Percentiles rank a stretch among this genome's conserved stretches.
These are phyloP conservation scores for Stephania japonica DNA, from an alignment of 164 flowering plant species.

Conservation along the genomic window DNA sequence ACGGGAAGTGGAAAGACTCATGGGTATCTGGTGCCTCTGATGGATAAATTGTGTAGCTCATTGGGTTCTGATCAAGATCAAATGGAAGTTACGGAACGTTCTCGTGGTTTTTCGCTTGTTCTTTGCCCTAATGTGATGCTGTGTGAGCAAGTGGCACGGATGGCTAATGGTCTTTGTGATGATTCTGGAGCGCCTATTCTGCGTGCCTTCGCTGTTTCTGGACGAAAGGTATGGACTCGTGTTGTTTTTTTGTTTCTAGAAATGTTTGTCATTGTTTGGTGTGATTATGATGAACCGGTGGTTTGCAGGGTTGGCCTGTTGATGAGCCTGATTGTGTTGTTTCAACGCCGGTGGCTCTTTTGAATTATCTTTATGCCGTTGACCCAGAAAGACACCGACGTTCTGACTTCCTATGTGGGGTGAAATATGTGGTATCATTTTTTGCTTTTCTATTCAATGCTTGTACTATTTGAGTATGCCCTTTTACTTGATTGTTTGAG, in stretches of 20 bases:
- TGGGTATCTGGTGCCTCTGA: constrained; percentile 73
- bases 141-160: constrained; percentile 89
- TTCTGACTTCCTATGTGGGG: constrained; percentile 52
- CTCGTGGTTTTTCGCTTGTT: constrained; percentile 45
- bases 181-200: constrained; percentile 66
- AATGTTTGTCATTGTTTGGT: background rate
- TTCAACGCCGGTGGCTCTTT: constrained; percentile 89
- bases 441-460: background rate
- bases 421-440: constrained; percentile 75
- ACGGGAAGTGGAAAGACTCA: constrained; percentile 99
- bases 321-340: constrained; percentile 68
- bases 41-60: constrained; percentile 38
- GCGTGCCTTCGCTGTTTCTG: constrained; percentile 63
- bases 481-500: background rate
- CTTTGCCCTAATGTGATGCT: constrained; percentile 94
- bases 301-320: constrained; percentile 86
- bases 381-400: constrained; percentile 60
- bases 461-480: background rate
- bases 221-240: constrained; percentile 53
- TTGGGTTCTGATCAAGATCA: constrained; percentile 18
- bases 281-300: background rate
- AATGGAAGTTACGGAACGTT: background rate
- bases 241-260: background rate
- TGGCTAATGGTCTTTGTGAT: constrained; percentile 59
- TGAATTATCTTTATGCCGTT: constrained; percentile 59